Percentiles rank a stretch among this genome's conserved stretches.
Evolutionary conservation across 768 basidiomycete species (phyloP).

Genomic region (Galerina marginata): DNA sequence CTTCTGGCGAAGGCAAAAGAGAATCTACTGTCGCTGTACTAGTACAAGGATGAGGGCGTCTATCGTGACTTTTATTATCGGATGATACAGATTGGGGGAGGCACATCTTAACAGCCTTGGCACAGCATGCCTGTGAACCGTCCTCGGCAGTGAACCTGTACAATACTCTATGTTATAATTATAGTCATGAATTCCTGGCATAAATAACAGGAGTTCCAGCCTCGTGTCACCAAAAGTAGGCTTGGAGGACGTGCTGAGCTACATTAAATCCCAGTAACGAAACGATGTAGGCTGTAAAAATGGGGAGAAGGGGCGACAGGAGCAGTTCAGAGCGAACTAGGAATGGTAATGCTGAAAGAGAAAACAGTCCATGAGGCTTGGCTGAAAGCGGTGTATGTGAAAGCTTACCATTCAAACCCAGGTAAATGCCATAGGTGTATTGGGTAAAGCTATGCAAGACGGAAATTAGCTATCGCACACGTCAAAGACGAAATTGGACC

Average conservation of each 20-base stretch:
- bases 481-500: conserved; percentile 27
- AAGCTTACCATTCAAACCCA: conserved; percentile 76
- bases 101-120: conserved; percentile 4
- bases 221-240: conserved; percentile 63
- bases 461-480: conserved; percentile 11
- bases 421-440: conserved; percentile 90
- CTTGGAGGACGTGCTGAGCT: conserved; percentile 76
- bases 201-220: conserved; percentile 5
- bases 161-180: conserved; percentile 1
- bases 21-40: neutral
- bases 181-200: neutral
- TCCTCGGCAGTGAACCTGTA: neutral
- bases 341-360: conserved; percentile 84
- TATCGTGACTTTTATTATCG: conserved; percentile 26
- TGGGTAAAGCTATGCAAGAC: conserved; percentile 68
- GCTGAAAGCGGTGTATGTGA: conserved; percentile 5
- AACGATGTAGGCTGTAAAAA: conserved; percentile 85
- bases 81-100: conserved; percentile 14
- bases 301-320: conserved; percentile 86
- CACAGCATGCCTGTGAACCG: conserved; percentile 5
- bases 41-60: neutral
- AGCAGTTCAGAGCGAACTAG: conserved; percentile 88
- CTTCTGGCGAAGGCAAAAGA: neutral
- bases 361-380: conserved; percentile 14
- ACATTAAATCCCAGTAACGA: conserved; percentile 93